phyloP scores from a whole-genome alignment of 495 filamentous ascomycete species.

The Xeromyces bisporus region DNA sequence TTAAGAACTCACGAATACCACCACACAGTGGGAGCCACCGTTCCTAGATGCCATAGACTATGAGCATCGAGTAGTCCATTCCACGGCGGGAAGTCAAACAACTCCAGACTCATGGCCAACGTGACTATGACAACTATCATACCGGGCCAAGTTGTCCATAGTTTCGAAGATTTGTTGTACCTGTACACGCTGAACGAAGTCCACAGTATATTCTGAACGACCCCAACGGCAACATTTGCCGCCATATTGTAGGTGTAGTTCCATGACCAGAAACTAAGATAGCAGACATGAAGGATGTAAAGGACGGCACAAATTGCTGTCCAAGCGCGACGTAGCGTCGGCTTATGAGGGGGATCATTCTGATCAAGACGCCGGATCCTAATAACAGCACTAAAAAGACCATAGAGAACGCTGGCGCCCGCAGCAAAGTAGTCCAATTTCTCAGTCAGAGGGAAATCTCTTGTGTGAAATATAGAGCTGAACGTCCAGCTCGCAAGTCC shows the following conservation, averaged over 20 bases:
- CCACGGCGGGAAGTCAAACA: conserved; percentile 84
- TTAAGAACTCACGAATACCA: conserved; percentile 75
- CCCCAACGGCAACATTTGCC: conserved; percentile 72
- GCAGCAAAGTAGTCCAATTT: conserved; percentile 93
- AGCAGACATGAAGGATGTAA: conserved; percentile 64
- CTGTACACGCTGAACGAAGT: conserved; percentile 60
- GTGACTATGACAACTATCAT: conserved; percentile 87
- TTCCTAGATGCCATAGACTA: conserved; percentile 89
- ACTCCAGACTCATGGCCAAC: conserved; percentile 83
- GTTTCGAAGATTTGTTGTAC: conserved; percentile 46
- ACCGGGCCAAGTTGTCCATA: conserved; percentile 83
- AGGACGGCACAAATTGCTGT: conserved; percentile 50
- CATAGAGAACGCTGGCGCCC: conserved; percentile 79
- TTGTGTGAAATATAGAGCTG: conserved; percentile 76
- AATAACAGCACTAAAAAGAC: conserved; percentile 67
- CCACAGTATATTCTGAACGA: conserved; percentile 74
- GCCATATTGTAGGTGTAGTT: conserved; percentile 97
- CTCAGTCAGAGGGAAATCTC: conserved; percentile 76
- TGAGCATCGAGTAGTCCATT: conserved; percentile 80
- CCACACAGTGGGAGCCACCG: conserved; percentile 72
- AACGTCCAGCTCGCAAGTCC: conserved; percentile 72
- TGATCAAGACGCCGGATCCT: conserved; percentile 69
- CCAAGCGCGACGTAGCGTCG: conserved; percentile 52
- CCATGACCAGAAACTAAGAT: conserved; percentile 73
- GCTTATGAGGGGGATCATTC: conserved; percentile 33